Conservation (phyloP, 306 rosid genomes). For the Mimosa bimucronata region DNA sequence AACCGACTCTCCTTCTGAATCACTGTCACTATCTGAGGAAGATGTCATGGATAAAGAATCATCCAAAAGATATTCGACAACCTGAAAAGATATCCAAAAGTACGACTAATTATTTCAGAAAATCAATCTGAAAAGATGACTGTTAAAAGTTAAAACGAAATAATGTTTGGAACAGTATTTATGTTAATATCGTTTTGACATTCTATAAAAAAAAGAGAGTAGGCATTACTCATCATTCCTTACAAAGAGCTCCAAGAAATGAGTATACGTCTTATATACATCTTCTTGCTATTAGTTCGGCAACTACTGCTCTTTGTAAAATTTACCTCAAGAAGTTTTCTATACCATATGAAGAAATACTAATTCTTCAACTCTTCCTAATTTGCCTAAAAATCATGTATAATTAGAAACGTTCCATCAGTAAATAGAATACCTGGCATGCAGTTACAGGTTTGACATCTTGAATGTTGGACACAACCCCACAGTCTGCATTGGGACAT, state of each 20-base stretch:
- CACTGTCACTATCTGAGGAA: conserved; percentile 86
- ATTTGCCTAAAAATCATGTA: background rate
- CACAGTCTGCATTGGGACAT: conserved; percentile 54
- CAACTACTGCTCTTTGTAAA: background rate
- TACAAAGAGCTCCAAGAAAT: background rate
- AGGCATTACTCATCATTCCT: background rate
- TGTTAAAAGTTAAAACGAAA: background rate
- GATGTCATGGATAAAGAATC: conserved; percentile 40
- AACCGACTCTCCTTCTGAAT: conserved; percentile 55
- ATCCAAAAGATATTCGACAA: conserved; percentile 64
- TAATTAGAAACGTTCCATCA: conserved; percentile 1
- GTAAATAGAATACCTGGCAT: conserved; percentile 55
- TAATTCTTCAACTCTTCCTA: background rate
- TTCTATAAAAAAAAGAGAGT: too few species aligned
- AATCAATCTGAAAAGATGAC: background rate
- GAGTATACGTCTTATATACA: background rate
- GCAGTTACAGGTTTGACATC: conserved; percentile 59
- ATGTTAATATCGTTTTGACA: too few species aligned
- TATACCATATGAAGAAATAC: background rate
- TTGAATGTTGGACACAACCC: conserved; percentile 45
- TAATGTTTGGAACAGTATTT: background rate
- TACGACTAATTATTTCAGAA: conserved; percentile 13
- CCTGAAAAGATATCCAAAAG: conserved; percentile 50
- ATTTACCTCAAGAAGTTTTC: background rate
- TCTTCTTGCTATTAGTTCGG: conserved; percentile 2